These are phyloP conservation scores for Stylonectria norvegica DNA, from an alignment of 2,329 filamentous ascomycete genomes.

Conservation along the genomic window DNA sequence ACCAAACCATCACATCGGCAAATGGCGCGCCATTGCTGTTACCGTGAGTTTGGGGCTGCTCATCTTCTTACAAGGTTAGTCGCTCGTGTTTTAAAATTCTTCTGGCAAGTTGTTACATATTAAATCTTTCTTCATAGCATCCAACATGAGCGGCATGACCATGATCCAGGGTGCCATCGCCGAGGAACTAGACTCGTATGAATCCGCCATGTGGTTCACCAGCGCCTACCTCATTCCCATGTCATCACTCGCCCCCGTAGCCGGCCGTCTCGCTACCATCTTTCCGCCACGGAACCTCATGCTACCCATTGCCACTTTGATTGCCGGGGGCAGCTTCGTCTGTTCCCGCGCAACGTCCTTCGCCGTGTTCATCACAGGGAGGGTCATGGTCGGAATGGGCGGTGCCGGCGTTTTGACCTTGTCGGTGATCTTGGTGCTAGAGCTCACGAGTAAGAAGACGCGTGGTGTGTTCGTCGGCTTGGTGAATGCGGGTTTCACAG, in stretches of 20 bases:
- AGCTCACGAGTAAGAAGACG: constrained; percentile 63
- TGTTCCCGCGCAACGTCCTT: constrained; percentile 60
- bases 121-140: constrained; percentile 41
- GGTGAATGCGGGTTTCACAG: constrained; percentile 69
- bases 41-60: constrained; percentile 31
- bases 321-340: constrained; percentile 62
- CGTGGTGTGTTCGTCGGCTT: constrained; percentile 72
- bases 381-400: constrained; percentile 65
- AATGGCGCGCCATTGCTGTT: constrained; percentile 42
- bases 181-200: constrained; percentile 69
- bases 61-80: constrained; percentile 28
- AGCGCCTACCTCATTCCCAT: constrained; percentile 65
- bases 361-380: constrained; percentile 62
- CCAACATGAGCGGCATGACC: constrained; percentile 77
- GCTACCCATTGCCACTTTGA: constrained; percentile 53
- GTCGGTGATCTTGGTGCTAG: constrained; percentile 71
- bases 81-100: no score
- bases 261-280: constrained; percentile 68
- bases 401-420: constrained; percentile 71
- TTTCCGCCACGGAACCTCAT: constrained; percentile 68
- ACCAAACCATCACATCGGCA: constrained; percentile 24
- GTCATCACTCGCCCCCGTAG: constrained; percentile 64
- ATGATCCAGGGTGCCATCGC: constrained; percentile 78
- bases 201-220: constrained; percentile 75
- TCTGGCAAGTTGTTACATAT: no score